These are phyloP conservation scores for Chaetomium cochliodes DNA, from an alignment of 495 filamentous ascomycete genomes.

Conservation along the genomic window DNA sequence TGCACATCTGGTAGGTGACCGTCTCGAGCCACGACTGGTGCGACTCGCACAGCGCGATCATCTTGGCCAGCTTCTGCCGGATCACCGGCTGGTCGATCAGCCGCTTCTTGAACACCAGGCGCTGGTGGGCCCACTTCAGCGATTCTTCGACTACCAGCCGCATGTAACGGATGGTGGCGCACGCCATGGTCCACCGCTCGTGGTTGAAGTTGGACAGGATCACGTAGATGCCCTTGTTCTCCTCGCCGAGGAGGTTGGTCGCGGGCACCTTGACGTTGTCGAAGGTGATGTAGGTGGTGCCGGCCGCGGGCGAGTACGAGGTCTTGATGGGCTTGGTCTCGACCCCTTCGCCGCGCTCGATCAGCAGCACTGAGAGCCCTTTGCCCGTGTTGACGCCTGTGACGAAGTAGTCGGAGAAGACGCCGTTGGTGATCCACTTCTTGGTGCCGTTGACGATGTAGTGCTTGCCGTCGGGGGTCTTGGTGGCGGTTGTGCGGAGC, in stretches of 20 bases:
- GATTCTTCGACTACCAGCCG: constrained; percentile 78
- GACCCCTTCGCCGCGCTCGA: constrained; percentile 65
- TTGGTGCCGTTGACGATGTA: constrained; percentile 89
- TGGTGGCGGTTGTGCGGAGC: constrained; percentile 74
- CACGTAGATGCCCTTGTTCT: constrained; percentile 86
- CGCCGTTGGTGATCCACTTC: constrained; percentile 93
- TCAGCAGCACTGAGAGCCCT: constrained; percentile 75
- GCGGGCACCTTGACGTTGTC: constrained; percentile 85
- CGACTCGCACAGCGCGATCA: constrained; percentile 79
- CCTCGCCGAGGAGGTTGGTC: constrained; percentile 74
- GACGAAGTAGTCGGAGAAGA: constrained; percentile 81
- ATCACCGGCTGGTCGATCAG: constrained; percentile 84
- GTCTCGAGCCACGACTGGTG: constrained; percentile 85
- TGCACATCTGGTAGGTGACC: constrained; percentile 78
- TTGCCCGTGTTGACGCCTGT: constrained; percentile 78
- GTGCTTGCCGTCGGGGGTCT: constrained; percentile 78
- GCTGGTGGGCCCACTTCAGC: constrained; percentile 86
- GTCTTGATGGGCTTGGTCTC: constrained; percentile 85
- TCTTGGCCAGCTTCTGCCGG: constrained; percentile 81
- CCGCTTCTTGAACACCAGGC: constrained; percentile 79
- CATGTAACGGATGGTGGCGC: constrained; percentile 61
- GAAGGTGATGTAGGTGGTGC: constrained; percentile 77
- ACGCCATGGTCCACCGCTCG: constrained; percentile 70
- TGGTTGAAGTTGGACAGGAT: constrained; percentile 88
- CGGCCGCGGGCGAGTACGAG: constrained; percentile 75